A percentile compares a stretch with the other conserved stretches of the same genome.
phyloP scores from a whole-genome alignment of 2,329 filamentous ascomycete species.

The Didymella keratinophila region DNA sequence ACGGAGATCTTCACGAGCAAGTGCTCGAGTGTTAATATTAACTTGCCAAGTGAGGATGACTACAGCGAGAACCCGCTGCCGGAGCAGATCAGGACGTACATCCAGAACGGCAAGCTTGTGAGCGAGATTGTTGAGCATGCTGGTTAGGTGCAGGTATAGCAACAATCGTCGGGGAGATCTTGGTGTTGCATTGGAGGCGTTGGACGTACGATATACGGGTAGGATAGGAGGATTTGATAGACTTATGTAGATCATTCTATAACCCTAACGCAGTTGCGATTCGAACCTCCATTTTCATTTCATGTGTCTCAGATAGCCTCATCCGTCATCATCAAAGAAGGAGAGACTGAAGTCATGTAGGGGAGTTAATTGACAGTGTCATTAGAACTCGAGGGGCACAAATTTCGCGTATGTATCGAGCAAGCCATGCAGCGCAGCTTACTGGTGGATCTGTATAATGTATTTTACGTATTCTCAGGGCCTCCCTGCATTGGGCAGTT shows the following conservation, averaged over 20 bases:
- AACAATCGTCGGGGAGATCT: background rate
- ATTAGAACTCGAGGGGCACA: too few relatives aligned
- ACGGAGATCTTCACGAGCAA: slow-evolving; percentile 93
- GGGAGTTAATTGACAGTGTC: too few relatives aligned
- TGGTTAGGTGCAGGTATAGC: slow-evolving; percentile 60
- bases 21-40: slow-evolving; percentile 84
- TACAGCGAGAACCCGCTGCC: slow-evolving; percentile 88
- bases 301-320: too few relatives aligned
- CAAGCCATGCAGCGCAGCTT: too few relatives aligned
- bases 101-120: slow-evolving; percentile 78
- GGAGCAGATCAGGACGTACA: slow-evolving; percentile 85
- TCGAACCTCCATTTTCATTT: too few relatives aligned
- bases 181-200: background rate
- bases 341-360: too few relatives aligned
- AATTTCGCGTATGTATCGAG: too few relatives aligned
- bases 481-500: too few relatives aligned
- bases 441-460: too few relatives aligned
- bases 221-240: background rate
- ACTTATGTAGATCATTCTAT: background rate
- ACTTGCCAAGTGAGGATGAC: slow-evolving; percentile 77
- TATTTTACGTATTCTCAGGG: too few relatives aligned
- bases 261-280: too few relatives aligned
- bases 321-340: too few relatives aligned
- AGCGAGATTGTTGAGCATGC: slow-evolving; percentile 97
- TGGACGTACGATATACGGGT: slow-evolving; percentile 5